A percentile compares a stretch with the other conserved stretches of the same genome.
These are phyloP conservation scores for Lophiostoma macrostomum DNA, from an alignment of 495 filamentous ascomycete species.

Conservation along the genomic window DNA sequence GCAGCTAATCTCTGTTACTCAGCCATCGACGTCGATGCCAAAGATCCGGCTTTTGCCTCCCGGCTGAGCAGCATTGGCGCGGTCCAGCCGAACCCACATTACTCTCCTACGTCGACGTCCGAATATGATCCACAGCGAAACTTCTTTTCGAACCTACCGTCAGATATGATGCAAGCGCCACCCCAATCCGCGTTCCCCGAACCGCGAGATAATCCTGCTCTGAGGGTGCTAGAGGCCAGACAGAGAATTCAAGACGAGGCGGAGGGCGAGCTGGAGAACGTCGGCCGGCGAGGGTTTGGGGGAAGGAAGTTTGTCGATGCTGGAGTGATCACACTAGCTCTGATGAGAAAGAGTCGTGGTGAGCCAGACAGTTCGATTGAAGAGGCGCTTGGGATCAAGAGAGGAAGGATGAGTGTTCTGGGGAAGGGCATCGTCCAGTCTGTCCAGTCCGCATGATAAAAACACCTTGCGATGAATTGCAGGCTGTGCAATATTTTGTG, in stretches of 20 bases:
- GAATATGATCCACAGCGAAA: constrained; percentile 30
- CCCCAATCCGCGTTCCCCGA: constrained; percentile 46
- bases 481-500: too few relatives aligned
- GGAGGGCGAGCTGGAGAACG: constrained; percentile 51
- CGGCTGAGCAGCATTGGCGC: constrained; percentile 63
- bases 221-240: constrained; percentile 54
- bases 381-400: constrained; percentile 53
- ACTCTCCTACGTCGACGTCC: constrained; percentile 56
- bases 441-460: background rate
- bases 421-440: constrained; percentile 39
- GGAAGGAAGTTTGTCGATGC: constrained; percentile 63
- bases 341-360: constrained; percentile 57
- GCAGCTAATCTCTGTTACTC: constrained; percentile 6
- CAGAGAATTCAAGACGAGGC: constrained; percentile 57
- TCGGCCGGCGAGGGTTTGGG: constrained; percentile 47
- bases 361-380: constrained; percentile 56
- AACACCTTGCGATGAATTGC: too few relatives aligned
- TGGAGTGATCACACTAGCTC: constrained; percentile 56
- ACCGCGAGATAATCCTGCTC: constrained; percentile 53
- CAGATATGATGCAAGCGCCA: constrained; percentile 23
- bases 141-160: constrained; percentile 8
- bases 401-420: constrained; percentile 55
- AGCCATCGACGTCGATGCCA: constrained; percentile 66
- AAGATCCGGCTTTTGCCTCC: constrained; percentile 61
- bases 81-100: constrained; percentile 58